Percentiles rank a stretch among this genome's conserved stretches.
phyloP scores from a whole-genome alignment of 495 filamentous ascomycete genomes.

The Daldinia vernicosa region DNA sequence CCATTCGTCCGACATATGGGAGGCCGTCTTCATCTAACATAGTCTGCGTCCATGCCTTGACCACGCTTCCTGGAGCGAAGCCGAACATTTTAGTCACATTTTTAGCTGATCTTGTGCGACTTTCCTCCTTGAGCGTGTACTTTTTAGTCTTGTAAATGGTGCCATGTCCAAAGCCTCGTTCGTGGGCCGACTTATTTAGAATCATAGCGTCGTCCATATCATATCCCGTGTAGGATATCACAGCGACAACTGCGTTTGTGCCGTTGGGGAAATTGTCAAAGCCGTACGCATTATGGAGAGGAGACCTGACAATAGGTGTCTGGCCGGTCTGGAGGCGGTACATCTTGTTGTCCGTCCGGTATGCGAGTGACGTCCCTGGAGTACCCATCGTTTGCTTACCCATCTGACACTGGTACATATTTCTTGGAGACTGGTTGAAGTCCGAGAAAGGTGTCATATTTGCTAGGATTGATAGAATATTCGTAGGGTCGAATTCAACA shows the following conservation, averaged over 20 bases:
- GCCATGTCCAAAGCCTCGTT: conserved; percentile 95
- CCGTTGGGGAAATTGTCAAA: conserved; percentile 99
- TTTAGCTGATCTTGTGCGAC: conserved; percentile 61
- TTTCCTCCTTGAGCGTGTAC: conserved; percentile 78
- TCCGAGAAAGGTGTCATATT: conserved; percentile 99
- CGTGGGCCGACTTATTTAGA: conserved; percentile 95
- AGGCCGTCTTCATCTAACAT: conserved; percentile 87
- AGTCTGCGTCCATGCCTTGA: conserved; percentile 69
- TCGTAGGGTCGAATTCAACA: conserved; percentile 93
- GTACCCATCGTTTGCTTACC: conserved; percentile 99
- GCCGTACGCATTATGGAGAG: conserved; percentile 93
- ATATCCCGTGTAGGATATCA: conserved; percentile 98
- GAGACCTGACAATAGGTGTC: conserved; percentile 90
- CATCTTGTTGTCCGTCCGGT: conserved; percentile 96
- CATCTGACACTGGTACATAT: conserved; percentile 99
- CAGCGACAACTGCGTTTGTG: conserved; percentile 95
- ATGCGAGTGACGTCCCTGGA: conserved; percentile 82
- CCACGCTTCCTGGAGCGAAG: conserved; percentile 74
- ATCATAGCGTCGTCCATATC: conserved; percentile 99
- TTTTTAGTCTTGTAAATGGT: conserved; percentile 98
- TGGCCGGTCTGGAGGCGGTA: conserved; percentile 96
- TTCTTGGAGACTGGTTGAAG: conserved; percentile 97
- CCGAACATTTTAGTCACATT: conserved; percentile 81
- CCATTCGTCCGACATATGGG: conserved; percentile 75
- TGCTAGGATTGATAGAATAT: conserved; percentile 95